These are phyloP conservation scores for Penicillium soppii DNA, from an alignment of 495 filamentous ascomycete genomes.

Conservation along the genomic window DNA sequence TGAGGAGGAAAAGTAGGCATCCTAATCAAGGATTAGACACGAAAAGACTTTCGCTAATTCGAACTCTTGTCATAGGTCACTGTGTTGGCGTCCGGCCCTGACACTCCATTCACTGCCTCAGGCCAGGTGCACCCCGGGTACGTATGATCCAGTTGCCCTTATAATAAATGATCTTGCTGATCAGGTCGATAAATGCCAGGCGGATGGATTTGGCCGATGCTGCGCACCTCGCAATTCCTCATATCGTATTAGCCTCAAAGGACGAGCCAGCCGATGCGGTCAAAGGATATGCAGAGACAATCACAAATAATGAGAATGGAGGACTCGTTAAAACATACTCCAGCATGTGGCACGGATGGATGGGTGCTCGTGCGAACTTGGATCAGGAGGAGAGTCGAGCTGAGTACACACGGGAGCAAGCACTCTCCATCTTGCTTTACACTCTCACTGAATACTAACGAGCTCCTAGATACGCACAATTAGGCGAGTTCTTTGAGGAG, in stretches of 20 bases:
- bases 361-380: conserved; percentile 59
- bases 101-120: conserved; percentile 44
- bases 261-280: conserved; percentile 49
- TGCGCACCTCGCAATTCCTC: conserved; percentile 46
- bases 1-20: conserved; percentile 48
- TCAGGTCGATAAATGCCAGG: conserved; percentile 15
- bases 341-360: conserved; percentile 61
- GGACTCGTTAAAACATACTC: conserved; percentile 51
- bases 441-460: background rate
- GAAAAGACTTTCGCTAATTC: background rate
- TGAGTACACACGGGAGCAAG: conserved; percentile 55
- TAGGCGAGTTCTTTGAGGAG: conserved; percentile 46
- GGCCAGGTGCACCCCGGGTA: conserved; percentile 53
- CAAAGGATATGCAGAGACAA: conserved; percentile 34
- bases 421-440: background rate
- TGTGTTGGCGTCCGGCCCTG: conserved; percentile 38
- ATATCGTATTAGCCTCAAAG: conserved; percentile 53
- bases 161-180: background rate
- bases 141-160: conserved; percentile 3
- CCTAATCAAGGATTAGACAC: background rate
- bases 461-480: conserved; percentile 33
- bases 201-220: conserved; percentile 43
- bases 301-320: conserved; percentile 36
- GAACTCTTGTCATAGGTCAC: conserved; percentile 29
- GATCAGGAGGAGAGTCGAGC: conserved; percentile 45